Base-by-base conservation (phyloP, 2,329 filamentous ascomycete genomes). In the Uncinocarpus reesii region DNA sequence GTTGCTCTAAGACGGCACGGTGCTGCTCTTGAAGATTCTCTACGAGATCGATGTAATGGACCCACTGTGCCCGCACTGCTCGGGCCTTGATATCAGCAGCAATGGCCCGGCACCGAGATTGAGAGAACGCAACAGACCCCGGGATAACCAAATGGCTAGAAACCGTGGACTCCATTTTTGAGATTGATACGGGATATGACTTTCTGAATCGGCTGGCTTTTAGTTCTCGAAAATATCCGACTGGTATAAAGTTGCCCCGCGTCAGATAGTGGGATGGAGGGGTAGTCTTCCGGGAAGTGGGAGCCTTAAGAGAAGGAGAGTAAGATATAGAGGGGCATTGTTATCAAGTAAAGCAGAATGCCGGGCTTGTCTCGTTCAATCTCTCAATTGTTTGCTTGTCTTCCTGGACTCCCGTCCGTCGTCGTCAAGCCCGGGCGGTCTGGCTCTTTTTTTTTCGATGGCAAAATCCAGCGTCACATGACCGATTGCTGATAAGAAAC, bases 11-110 rank as follows among this genome's bases (percentile, higher is more conserved):
- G 1, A 74, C 68, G 31, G 68, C 65, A 48, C 72, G 66, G 55
- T 80, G 70, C 28, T 69, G 63, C 7, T 67, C 63, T 49, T 65
- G 59, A 43, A 75, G 66, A 42, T 68, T 63, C 36, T 69, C 68
- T 52, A 73, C 71, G 53, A 81, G 71, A 60, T 82, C 74, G 50
- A 84, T 73, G 60, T 84, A 86, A 70, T 86, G 85, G 51, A 72
- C 57, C 62, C 67, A 73, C 56, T 71, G 68, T 36, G 69, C 69
- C 37, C 67, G 63, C 35, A 73, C 65, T 52, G 70, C 66, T 40
- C 62, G 56, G 4, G 66, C 67, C 31, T 66, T 66, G 49, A 72
- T 62, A 47, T 64, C 66, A 15, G 61, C 56, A 44, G 68, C 67
- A 52, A 73, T 61, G 35, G 62, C 64, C 52, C 64, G 63, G 24